These are phyloP conservation scores for Lanmaoa pseudosensibilis DNA, from an alignment of 768 basidiomycete species.

Conservation along the genomic window DNA sequence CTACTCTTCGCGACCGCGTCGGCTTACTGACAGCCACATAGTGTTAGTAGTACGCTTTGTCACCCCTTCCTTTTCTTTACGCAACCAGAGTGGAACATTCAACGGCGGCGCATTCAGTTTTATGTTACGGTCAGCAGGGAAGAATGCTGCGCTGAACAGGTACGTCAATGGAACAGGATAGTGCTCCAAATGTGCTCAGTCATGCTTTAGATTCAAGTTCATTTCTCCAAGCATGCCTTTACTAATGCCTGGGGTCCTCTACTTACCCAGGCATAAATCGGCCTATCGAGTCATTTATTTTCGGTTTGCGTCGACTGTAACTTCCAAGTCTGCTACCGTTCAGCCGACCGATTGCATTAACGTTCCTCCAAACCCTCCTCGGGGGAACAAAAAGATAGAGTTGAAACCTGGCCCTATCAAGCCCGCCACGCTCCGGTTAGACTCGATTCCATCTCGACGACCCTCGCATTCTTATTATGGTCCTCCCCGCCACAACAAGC, in stretches of 20 bases:
- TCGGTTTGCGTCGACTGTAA: conserved; percentile 31
- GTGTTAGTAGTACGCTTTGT: not conserved
- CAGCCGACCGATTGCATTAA: conserved; percentile 22
- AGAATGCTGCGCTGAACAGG: conserved; percentile 42
- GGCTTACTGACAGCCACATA: not conserved
- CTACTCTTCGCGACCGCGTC: not conserved
- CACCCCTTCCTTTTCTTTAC: conserved; percentile 5
- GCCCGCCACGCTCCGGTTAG: conserved; percentile 29
- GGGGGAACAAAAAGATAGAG: conserved; percentile 52
- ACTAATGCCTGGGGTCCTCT: not conserved
- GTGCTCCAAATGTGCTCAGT: conserved; percentile 1
- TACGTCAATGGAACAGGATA: conserved; percentile 8
- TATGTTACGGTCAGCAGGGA: conserved; percentile 42
- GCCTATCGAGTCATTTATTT: conserved; percentile 4
- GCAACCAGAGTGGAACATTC: conserved; percentile 4
- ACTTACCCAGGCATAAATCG: conserved; percentile 3
- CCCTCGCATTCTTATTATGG: conserved; percentile 29
- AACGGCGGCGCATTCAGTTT: conserved; percentile 19
- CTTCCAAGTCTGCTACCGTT: conserved; percentile 25
- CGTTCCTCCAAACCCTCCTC: conserved; percentile 25
- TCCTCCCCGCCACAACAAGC: conserved; percentile 25
- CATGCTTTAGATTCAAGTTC: conserved; percentile 22
- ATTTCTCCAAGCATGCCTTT: conserved; percentile 1
- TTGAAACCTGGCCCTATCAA: conserved; percentile 66
- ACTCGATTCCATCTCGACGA: conserved; percentile 16